Evolutionary conservation across 1,139 yeast species (phyloP), one percentile per base, ranked within the genome.

Genomic region (Candida pseudoviswanathii): DNA sequence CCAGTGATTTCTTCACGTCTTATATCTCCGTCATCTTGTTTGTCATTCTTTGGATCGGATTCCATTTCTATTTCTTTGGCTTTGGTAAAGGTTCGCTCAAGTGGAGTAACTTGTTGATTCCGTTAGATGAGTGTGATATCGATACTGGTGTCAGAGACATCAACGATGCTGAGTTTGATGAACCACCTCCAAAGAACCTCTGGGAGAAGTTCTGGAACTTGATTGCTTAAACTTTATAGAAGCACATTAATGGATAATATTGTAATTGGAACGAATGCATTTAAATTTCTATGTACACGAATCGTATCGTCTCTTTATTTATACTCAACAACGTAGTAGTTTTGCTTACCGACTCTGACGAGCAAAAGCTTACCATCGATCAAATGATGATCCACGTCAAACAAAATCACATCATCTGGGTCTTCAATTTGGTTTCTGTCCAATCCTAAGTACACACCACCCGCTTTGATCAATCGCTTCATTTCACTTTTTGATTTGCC

Each of bases 341-440:
- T 79, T 45, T 82, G 84, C 60, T 92, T 94, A 3, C 98, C 98
- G 3, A 84, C 68, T 55, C 96, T 78, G 7, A 91, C 64, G 43
- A 92, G 68, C 55, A 92, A 66, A 47, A 91, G 70, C 51, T 74
- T 77, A 7, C 70, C 82, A 38, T 85, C 94, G 24, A 87, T 71
- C 53, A 86, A 65, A 55, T 80, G 82, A 36, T 70, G 59, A 16
- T 67, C 73, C 25, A 67, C 70, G 32, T 75, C 77, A 37, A 82
- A 70, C 45, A 80, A 65, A 1, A 81, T 68, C 43, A 77, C 67
- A 53, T 78, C 84, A 47, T 78, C 81, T 5, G 78, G 77, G 37
- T 80, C 82, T 22, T 61, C 66, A 5, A 80, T 68, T 54, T 86
- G 84, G n/a, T 73, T 69, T 53, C 89, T 71, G 33, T 81, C 78